Conservation (phyloP, 2,329 filamentous ascomycete species). For the Clathrospora elynae region DNA sequence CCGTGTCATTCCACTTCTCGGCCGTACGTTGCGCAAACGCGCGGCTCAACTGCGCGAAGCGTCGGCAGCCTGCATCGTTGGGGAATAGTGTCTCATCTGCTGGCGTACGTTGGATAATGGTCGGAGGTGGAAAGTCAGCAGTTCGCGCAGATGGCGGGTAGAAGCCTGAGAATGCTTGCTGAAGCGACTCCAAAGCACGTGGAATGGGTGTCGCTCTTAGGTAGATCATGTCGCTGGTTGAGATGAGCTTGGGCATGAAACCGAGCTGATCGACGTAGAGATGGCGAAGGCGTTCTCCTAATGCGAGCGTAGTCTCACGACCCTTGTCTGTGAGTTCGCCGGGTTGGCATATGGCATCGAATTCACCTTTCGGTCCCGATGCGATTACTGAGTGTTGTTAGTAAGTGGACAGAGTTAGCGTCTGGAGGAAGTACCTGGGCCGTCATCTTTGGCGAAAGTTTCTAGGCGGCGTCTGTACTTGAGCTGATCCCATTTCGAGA, state of each 20-base stretch:
- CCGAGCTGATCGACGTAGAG: conserved; percentile 57
- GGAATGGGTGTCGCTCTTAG: conserved; percentile 57
- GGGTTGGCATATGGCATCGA: conserved; percentile 72
- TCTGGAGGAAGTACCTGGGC: conserved; percentile 51
- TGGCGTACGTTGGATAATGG: conserved; percentile 53
- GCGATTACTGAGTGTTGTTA: conserved; percentile 59
- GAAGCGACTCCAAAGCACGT: conserved; percentile 56
- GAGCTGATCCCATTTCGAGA: conserved; percentile 62
- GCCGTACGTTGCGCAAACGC: conserved; percentile 56
- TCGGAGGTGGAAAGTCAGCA: conserved; percentile 50
- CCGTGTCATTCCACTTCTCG: conserved; percentile 59
- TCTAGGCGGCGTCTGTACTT: conserved; percentile 76
- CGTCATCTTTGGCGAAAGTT: conserved; percentile 70
- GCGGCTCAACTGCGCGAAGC: conserved; percentile 54
- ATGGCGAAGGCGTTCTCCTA: conserved; percentile 55
- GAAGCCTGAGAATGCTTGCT: conserved; percentile 57
- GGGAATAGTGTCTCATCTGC: conserved; percentile 58
- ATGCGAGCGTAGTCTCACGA: conserved; percentile 54
- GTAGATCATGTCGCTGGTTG: conserved; percentile 52
- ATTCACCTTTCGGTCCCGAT: conserved; percentile 67
- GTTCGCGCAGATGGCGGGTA: conserved; percentile 53
- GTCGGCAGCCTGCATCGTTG: conserved; percentile 56
- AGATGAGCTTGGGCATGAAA: conserved; percentile 55
- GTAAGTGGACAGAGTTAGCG: background rate
- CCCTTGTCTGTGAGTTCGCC: conserved; percentile 59